Base-by-base conservation (phyloP, 192 early-diverging fungal species). In the Coemansia nantahalensis region DNA sequence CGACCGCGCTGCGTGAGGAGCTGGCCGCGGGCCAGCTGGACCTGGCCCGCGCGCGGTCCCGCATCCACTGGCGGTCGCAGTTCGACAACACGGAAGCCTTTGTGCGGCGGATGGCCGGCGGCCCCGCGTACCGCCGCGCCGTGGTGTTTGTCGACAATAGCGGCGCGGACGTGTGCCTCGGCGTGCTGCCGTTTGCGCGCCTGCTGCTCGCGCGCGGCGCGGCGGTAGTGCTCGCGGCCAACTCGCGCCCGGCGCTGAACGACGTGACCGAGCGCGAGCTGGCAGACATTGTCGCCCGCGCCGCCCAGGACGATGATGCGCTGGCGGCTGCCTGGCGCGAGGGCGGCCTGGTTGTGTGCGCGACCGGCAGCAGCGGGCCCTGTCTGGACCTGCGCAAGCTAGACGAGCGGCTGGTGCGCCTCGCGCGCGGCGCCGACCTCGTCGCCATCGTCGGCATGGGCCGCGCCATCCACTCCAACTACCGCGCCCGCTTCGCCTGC, bases 91-190 rank as follows among this genome's bases (percentile, higher is more conserved):
- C 69, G 8, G 24, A 60, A 0, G 49, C 38, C 10, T 72, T 90
- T 40, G 78, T 70, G 10, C 51, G 46, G 19, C 49, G 57, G 16
- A 35, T 83, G 13, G 8, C 79, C 26, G 11, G 18, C 17, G 65
- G 43, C 19, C 4, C 28, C 16, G 12, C 47, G 8, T 87, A 85
- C 68, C 46, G 42, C 31, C 82, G 82, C 36, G 82, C 76, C 11
- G 73, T 91, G 14, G 79, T 91, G n/a, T 90, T 90, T 69, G 86
- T 88, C 6, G 90, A 91, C 55, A 91, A 91, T 66, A 83, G 80
- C 59, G 90, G 90, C 8, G 86, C 90, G 4, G 90, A 91, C 54
- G 82, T 91, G 41, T 61, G 87, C 18, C 69, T 91, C 45, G 90
- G 90, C 30, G 82, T 92, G 19, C 64, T 92, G 19, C 90, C 90